Evolutionary conservation across 108 stramenopile genomes (phyloP), one percentile per base, ranked within the genome.

Genomic region (Schizochytrium sp.): DNA sequence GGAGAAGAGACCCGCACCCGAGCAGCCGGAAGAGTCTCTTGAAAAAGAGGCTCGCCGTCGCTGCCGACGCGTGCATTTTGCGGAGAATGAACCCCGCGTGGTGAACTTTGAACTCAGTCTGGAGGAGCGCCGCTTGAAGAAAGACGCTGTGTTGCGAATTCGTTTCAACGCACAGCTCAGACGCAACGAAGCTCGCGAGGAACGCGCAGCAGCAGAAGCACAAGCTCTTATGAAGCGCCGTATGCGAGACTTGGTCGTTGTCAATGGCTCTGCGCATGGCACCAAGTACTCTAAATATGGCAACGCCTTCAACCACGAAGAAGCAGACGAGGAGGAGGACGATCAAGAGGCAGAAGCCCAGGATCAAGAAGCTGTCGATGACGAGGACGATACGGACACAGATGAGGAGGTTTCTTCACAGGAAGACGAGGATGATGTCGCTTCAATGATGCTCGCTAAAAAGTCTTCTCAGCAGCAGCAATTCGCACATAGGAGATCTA

Each of bases 121-220:
- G 3, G 64, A 69, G 15, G 64, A 69, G 64, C 64, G 64, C 64
- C 40, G 44, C 42, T 44, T 69, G 42, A 69, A 69, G 64, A 69
- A 69, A 44, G 64, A 69, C 64, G 64, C 64, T 38, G 64, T 69
- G 64, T 44, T 69, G 64, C 64, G 64, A 38, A 0, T 69, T 38
- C 7, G 64, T 7, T 69, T 69, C 64, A 12, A 69, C 19, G 64
- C 64, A 44, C 64, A 69, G 64, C 64, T 69, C 3, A 38, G 64
- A 7, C 64, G 64, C 64, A 69, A 69, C 64, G 64, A 69, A 44
- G 64, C 64, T 38, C 64, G 64, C 64, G 64, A 69, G 64, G 64
- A 69, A 44, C 40, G 15, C 42, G 64, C 64, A 38, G 64, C 64
- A 38, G 64, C 64, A 12, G 64, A 69, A 44, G 64, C 64, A 8